Conservation (phyloP, 2,329 filamentous ascomycete species). For the Colletotrichum tanaceti region DNA sequence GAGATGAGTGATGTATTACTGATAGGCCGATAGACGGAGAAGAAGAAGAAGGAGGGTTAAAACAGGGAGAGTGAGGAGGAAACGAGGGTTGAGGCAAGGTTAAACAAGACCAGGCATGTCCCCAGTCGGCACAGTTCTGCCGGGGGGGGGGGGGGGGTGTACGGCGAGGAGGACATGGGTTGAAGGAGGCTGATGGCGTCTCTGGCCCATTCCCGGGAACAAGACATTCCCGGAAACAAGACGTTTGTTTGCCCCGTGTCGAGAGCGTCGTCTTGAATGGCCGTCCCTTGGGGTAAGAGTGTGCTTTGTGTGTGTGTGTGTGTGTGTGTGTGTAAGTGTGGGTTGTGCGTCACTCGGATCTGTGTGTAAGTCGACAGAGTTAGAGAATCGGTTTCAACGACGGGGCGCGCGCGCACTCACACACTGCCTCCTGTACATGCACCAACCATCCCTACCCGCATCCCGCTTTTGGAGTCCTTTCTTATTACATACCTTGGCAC, state of each 20-base stretch:
- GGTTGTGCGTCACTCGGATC: conserved; percentile 37
- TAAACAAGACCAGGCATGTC: conserved; percentile 24
- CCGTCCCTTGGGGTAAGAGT: too few relatives aligned
- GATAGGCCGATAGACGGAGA: background rate
- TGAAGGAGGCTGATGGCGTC: conserved; percentile 8
- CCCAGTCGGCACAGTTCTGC: conserved; percentile 25
- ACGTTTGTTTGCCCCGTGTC: conserved; percentile 28
- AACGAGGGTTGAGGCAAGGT: conserved; percentile 26
- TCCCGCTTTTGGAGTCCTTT: background rate
- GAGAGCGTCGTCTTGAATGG: background rate
- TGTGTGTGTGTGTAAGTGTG: too few relatives aligned
- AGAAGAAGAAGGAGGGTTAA: background rate
- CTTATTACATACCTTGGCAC: too few relatives aligned
- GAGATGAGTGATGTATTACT: conserved; percentile 19
- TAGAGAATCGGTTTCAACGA: conserved; percentile 39
- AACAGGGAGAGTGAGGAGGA: conserved; percentile 1
- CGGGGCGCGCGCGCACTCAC: too few relatives aligned
- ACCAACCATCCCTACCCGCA: conserved; percentile 4
- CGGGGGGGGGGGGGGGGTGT: conserved; percentile 7
- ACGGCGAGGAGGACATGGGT: background rate
- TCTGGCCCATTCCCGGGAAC: conserved; percentile 27
- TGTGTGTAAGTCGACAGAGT: conserved; percentile 40
- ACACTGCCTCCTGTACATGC: too few relatives aligned
- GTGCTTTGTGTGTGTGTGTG: too few relatives aligned
- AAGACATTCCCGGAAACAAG: too few relatives aligned